These are phyloP conservation scores for Hypsizygus ulmarius DNA, from an alignment of 1,284 basidiomycete genomes.

Conservation along the genomic window DNA sequence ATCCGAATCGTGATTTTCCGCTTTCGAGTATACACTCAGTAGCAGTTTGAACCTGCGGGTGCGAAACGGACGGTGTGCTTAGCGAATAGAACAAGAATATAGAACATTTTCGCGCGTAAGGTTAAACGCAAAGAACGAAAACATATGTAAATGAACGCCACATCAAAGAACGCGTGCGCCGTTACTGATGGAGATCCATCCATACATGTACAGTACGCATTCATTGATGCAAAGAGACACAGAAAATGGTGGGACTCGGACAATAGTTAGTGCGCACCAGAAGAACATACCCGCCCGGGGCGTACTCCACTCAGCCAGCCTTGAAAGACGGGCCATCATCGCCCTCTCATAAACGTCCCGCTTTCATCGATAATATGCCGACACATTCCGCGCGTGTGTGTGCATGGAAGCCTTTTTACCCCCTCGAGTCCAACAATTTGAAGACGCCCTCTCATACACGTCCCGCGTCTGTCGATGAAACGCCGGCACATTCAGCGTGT, in stretches of 20 bases:
- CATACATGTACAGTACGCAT: no score
- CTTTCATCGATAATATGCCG: slow-evolving; percentile 78
- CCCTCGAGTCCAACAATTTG: slow-evolving; percentile 75
- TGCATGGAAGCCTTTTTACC: slow-evolving; percentile 77
- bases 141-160: neutral
- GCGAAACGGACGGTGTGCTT: neutral
- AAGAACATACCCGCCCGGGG: slow-evolving; percentile 93
- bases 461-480: slow-evolving; percentile 78
- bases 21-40: slow-evolving; percentile 28
- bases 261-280: slow-evolving; percentile 51
- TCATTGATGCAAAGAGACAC: slow-evolving; percentile 5
- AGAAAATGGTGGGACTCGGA: neutral
- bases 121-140: neutral
- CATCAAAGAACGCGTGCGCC: neutral
- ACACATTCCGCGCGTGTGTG: slow-evolving; percentile 68
- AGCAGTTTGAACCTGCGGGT: slow-evolving; percentile 68
- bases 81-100: neutral
- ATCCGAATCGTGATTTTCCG: slow-evolving; percentile 60
- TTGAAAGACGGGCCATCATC: slow-evolving; percentile 71
- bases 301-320: slow-evolving; percentile 78
- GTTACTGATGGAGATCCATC: neutral
- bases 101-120: neutral
- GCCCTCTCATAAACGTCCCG: slow-evolving; percentile 79
- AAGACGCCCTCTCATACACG: slow-evolving; percentile 71
- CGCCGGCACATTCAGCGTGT: slow-evolving; percentile 63